Evolutionary conservation across 2,329 filamentous ascomycete genomes (phyloP), one percentile per base, ranked within the genome.

Genomic region (Pseudogymnoascus sp.): DNA sequence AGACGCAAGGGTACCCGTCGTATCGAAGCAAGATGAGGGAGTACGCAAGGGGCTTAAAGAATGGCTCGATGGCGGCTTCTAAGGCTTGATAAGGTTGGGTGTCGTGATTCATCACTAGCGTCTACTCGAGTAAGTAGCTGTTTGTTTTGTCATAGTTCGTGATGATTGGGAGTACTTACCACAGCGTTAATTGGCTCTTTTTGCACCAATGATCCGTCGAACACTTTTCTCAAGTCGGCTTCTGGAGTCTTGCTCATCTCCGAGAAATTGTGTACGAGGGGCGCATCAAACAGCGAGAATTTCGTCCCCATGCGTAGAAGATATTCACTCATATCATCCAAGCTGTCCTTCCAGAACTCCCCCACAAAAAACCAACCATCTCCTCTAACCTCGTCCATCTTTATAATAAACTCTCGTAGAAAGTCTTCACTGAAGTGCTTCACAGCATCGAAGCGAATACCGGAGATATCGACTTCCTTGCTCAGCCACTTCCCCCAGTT

Each of bases 41-140:
- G 73, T 91, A 90, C 11, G 88, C 89, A 14, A 91, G 78, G 0
- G 87, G 82, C 73, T 90, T 90, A 77, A 91, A 89, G 75, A 83
- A 87, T 25, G 80, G 78, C 63, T 84, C 81, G 42, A 91, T 83
- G 1, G 82, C 82, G 0, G 85, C 79, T 70, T 83, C 85, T 46
- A 87, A 78, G 1, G 84, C 81, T 72, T 89, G 86, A 34, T 85
- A 84, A 36, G 82, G 77, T 78, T 84, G 83, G 0, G 88, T 90
- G 71, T 91, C 88, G 75, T 90, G 88, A 73, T 89, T 90, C 74
- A 84, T 85, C 1, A 90, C 86, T 4, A 90, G 80, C 0, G 87
- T 90, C 74, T 83, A 50, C 11, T 18, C 25, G 59, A 6, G 21
- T 44, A 25, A 50, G 61, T 40, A 62, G 21, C 23, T 44, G 36